phyloP scores from a whole-genome alignment of 1,284 basidiomycete genomes.

The Marasmius oreades region DNA sequence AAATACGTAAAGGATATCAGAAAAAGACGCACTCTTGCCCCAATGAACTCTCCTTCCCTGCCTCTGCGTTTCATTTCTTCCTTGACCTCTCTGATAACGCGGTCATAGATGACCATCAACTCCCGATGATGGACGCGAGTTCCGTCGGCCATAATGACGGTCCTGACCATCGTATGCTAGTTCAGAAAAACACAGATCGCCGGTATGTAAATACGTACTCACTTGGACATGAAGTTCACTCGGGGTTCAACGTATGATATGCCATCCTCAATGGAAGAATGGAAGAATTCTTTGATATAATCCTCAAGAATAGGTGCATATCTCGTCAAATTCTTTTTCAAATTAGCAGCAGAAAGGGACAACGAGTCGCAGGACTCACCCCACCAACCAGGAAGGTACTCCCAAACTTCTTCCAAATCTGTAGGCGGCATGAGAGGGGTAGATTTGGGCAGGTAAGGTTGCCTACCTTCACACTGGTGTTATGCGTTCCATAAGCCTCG shows the following conservation, averaged over 20 bases:
- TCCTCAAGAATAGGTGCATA: slow-evolving; percentile 54
- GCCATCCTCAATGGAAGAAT: slow-evolving; percentile 65
- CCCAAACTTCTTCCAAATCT: slow-evolving; percentile 74
- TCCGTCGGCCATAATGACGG: slow-evolving; percentile 46
- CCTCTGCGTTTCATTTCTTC: slow-evolving; percentile 47
- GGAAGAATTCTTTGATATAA: slow-evolving; percentile 62
- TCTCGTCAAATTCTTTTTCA: slow-evolving; percentile 45
- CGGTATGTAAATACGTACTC: not conserved
- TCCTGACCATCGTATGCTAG: not conserved
- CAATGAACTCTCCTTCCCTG: slow-evolving; percentile 58
- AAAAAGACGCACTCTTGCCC: slow-evolving; percentile 45
- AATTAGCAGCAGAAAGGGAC: not conserved
- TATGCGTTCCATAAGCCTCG: slow-evolving; percentile 69
- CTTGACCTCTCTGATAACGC: slow-evolving; percentile 54
- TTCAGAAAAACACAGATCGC: not conserved
- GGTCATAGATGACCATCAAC: slow-evolving; percentile 56
- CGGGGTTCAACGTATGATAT: slow-evolving; percentile 72
- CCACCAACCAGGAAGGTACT: slow-evolving; percentile 46
- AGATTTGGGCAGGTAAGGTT: not conserved
- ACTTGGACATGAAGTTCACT: slow-evolving; percentile 65
- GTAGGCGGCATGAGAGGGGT: not conserved
- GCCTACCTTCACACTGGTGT: slow-evolving; percentile 58
- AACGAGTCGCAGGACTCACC: slow-evolving; percentile 31
- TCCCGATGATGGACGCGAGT: slow-evolving; percentile 54
- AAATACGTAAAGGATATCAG: not conserved